Conservation (phyloP, 2,329 filamentous ascomycete genomes). For the Teratosphaeria epicoccoides region DNA sequence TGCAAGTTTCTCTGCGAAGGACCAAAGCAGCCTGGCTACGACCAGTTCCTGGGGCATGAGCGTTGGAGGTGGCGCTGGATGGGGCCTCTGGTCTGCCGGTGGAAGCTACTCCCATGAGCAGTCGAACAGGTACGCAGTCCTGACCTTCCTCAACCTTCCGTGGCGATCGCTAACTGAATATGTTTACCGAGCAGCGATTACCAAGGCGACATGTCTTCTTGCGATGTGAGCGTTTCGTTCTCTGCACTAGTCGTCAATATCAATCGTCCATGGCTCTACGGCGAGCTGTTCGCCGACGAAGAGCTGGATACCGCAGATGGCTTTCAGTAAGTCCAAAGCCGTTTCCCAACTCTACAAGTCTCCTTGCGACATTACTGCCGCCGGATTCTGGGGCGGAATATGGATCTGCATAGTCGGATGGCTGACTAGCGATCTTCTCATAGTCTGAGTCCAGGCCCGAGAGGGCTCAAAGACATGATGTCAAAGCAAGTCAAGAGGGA, state of each 20-base stretch:
- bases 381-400: too few species aligned
- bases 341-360: neutral
- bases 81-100: neutral
- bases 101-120: neutral
- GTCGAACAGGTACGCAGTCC: neutral
- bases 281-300: neutral
- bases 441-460: too few species aligned
- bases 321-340: neutral
- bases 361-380: too few species aligned
- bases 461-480: too few species aligned
- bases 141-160: neutral
- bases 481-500: neutral
- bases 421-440: neutral
- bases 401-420: too few species aligned
- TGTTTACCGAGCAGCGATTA: neutral
- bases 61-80: neutral
- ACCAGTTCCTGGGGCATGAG: neutral
- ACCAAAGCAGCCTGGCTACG: neutral
- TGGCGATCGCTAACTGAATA: neutral
- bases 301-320: neutral
- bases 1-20: neutral
- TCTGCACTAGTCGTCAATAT: constrained; percentile 1
- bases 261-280: neutral
- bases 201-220: neutral
- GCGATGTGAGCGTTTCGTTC: neutral